Base-by-base conservation (phyloP, 305 asterid genomes). In the Stenogyne calaminthoides region DNA sequence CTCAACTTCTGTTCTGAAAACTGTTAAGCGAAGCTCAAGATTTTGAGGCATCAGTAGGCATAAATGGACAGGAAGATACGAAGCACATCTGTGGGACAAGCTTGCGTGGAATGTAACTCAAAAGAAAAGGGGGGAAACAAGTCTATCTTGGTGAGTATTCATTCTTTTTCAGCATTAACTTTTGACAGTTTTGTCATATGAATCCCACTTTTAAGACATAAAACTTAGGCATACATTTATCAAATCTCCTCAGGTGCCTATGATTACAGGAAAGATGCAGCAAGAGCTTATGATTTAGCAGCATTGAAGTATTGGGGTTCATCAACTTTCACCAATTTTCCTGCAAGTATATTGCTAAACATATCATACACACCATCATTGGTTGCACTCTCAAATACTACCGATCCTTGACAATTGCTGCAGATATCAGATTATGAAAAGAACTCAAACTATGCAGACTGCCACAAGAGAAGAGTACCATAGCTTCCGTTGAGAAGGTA, bases 71-170 rank as follows among this genome's bases (percentile, higher is more conserved):
- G 91, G 95, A 5, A 79, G 95, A 66, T 85, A 73, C 34, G 92
- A 89, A 71, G 92, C 95, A 6, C 95, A 89, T 73, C 76, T 89
- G 80, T 89, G 96, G 92, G 96, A 89, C 81, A 89, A 89, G 74
- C 84, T 84, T 18, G 81, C 93, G 7, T 89, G 96, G 93, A 87
- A 89, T 70, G 83, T 79, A 5, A 81, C 91, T 51, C 92, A 85
- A 76, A 89, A 81, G 81, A 87, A 89, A 78, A 87, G 84, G 78
- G 96, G n/a, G 92, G 22, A 89, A 87, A 80, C 96, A 89, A 83
- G 93, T 89, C 58, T 87, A 89, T 81, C 91, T 89, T 46, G 95
- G 95, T 86, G 78, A 76, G 91, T 81, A 11, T 34, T 15, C 20
- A 47, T 71, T 69, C 34, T 11, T 61, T 40, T 55, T 32, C 52